Base-by-base conservation (phyloP, 768 basidiomycete species). In the Hygrocybe punicea region DNA sequence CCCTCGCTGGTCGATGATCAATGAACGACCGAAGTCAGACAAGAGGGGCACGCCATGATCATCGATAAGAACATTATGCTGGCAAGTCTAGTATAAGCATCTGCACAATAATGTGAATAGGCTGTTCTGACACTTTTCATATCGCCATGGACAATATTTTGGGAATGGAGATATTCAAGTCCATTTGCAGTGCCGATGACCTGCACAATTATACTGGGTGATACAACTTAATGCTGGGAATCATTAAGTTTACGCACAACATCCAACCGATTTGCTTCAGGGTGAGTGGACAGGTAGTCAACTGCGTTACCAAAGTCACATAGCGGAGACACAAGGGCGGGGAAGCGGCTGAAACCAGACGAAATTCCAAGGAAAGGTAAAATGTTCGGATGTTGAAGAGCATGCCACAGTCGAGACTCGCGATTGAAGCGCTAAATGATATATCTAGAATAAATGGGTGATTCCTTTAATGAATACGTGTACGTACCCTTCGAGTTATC, bases 11-110 rank as follows among this genome's bases (percentile, higher is more conserved):
- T 45, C 54, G 6, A 63, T 33, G 35, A 65, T 40, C 51, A 50
- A 61, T 4, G 63, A 62, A 14, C 65, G 56, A n/a, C 65, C 65
- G 47, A 66, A 66, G 44, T 66, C 63, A 33, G 56, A 62, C 5
- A 66, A 56, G 13, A 60, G 53, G n/a, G 63, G 52, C 13, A 21
- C 19, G 0, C 54, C 54, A 21, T 47, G 33, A 13, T 61, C 58
- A 29, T 61, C 46, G 36, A 66, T 58, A 6, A 66, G 51, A 16
- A 66, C 42, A 45, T 66, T 66, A 4, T 56, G 29, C 40, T 42
- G 19, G 40, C n/a, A 42, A 4, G 4, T 14, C 19, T 11, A 42
- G 14, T 10, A 42, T 16, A 42, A 42, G 40, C 6, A 14, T 16
- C 19, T 42, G 14, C 3, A 6, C 3, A 19, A 19, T 14, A 3